phyloP scores from a whole-genome alignment of 2,329 filamentous ascomycete species.

The Aspergillus luchuensis region DNA sequence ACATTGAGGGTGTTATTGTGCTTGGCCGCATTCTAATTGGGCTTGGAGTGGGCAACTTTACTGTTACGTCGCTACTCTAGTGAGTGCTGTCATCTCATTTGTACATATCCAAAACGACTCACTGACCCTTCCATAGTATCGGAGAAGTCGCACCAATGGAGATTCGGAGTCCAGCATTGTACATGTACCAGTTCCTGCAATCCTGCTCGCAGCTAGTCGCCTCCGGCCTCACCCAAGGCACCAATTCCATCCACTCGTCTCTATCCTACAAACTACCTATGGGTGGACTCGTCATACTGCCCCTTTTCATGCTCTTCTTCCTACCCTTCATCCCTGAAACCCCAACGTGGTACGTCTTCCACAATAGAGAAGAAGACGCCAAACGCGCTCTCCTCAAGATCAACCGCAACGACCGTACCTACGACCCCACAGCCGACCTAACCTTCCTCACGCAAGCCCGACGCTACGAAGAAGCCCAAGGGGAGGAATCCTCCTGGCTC shows the following conservation, averaged over 20 bases:
- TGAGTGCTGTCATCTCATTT: not conserved
- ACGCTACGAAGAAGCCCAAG: conserved; percentile 26
- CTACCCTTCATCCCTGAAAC: conserved; percentile 31
- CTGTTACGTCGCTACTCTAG: conserved; percentile 34
- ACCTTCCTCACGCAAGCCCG: conserved; percentile 25
- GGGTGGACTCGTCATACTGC: conserved; percentile 29
- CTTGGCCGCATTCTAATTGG: conserved; percentile 32
- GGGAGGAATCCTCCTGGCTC: conserved; percentile 41
- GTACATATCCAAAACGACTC: too few species aligned
- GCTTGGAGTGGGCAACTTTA: conserved; percentile 36
- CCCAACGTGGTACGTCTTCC: conserved; percentile 37
- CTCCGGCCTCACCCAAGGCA: conserved; percentile 33
- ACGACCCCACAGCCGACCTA: conserved; percentile 33
- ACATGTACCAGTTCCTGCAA: conserved; percentile 35
- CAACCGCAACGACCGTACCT: conserved; percentile 34
- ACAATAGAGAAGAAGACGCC: conserved; percentile 31
- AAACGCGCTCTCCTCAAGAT: conserved; percentile 37
- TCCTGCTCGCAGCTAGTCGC: conserved; percentile 33
- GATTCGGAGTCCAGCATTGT: conserved; percentile 32
- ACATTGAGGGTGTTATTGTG: conserved; percentile 28
- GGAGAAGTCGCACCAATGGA: conserved; percentile 33
- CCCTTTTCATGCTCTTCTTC: conserved; percentile 25
- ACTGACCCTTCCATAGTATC: conserved; percentile 18
- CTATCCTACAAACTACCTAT: conserved; percentile 33
- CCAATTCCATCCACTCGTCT: conserved; percentile 24